Conservation (phyloP, 352 stramenopile species). For the Phytophthora ramorum region DNA sequence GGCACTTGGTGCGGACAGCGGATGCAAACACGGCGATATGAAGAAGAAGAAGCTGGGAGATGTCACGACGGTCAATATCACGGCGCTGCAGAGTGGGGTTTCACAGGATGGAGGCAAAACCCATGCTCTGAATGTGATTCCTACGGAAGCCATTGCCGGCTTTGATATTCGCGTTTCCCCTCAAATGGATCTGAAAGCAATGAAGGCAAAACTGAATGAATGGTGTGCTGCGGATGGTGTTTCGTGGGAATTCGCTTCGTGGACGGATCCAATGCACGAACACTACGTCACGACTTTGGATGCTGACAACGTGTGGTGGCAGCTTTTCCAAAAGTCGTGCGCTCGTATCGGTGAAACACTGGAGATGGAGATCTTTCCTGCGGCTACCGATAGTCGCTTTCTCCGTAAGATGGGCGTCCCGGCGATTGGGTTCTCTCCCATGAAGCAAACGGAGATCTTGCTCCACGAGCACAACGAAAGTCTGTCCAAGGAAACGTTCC, state of each 20-base stretch:
- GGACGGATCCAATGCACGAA: constrained; percentile 55
- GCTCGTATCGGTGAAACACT: constrained; percentile 36
- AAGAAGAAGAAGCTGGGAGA: constrained; percentile 94
- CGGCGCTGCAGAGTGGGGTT: constrained; percentile 92
- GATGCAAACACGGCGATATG: constrained; percentile 93
- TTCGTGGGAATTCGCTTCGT: constrained; percentile 77
- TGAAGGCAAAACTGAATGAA: constrained; percentile 81
- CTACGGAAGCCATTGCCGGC: constrained; percentile 88
- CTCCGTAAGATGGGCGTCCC: constrained; percentile 82
- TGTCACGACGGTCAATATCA: constrained; percentile 97
- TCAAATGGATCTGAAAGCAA: constrained; percentile 67
- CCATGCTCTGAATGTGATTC: constrained; percentile 95
- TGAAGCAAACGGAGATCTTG: constrained; percentile 94
- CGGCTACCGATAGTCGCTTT: constrained; percentile 95
- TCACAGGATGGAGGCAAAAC: constrained; percentile 77
- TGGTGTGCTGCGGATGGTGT: constrained; percentile 92
- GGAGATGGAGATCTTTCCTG: constrained; percentile 94
- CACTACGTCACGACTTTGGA: constrained; percentile 70
- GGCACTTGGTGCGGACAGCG: constrained; percentile 64
- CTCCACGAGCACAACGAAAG: constrained; percentile 98
- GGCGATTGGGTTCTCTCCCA: constrained; percentile 91
- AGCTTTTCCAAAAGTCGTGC: constrained; percentile 55
- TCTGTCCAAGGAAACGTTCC: constrained; percentile 91
- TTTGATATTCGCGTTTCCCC: constrained; percentile 96
- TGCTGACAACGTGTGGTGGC: constrained; percentile 62